Percentiles rank a stretch among this genome's conserved stretches.
Evolutionary conservation across 2,329 filamentous ascomycete genomes (phyloP).

Genomic region (Fusarium siculi): DNA sequence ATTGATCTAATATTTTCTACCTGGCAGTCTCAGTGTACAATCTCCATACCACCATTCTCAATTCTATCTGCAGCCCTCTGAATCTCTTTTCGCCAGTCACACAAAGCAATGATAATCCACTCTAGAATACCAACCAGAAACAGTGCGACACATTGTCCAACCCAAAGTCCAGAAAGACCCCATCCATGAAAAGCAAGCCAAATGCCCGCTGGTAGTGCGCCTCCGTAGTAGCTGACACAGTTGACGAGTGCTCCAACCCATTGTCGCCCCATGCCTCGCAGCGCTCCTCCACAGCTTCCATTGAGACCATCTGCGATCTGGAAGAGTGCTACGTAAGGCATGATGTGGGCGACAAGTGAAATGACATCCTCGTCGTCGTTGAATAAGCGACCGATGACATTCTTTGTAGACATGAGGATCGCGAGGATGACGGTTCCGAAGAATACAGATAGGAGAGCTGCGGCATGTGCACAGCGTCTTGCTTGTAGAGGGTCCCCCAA

Average conservation of each 20-base stretch:
- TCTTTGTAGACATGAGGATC: slow-evolving; percentile 74
- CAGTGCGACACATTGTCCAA: slow-evolving; percentile 83
- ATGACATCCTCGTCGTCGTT: slow-evolving; percentile 81
- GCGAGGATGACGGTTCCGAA: slow-evolving; percentile 75
- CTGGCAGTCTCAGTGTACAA: neutral
- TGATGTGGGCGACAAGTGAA: slow-evolving; percentile 76
- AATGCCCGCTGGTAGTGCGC: slow-evolving; percentile 82
- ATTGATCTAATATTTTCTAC: accelerated
- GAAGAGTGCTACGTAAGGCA: slow-evolving; percentile 89
- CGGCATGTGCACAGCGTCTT: slow-evolving; percentile 76
- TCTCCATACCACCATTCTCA: slow-evolving; percentile 30
- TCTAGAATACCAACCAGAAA: slow-evolving; percentile 83
- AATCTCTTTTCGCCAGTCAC: slow-evolving; percentile 72
- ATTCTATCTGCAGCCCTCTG: slow-evolving; percentile 41
- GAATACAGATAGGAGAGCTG: slow-evolving; percentile 77
- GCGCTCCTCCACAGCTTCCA: slow-evolving; percentile 81
- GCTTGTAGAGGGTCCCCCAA: slow-evolving; percentile 73
- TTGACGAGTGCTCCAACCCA: slow-evolving; percentile 88
- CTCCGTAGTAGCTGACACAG: slow-evolving; percentile 83
- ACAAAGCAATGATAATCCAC: slow-evolving; percentile 82
- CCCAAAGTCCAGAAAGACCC: slow-evolving; percentile 83
- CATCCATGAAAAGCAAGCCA: slow-evolving; percentile 88
- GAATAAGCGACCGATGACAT: slow-evolving; percentile 82
- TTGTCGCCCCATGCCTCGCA: slow-evolving; percentile 87
- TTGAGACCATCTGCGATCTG: slow-evolving; percentile 91